Base-by-base conservation (phyloP, 2,329 filamentous ascomycete genomes). In the Arthrocladium fulminans region DNA sequence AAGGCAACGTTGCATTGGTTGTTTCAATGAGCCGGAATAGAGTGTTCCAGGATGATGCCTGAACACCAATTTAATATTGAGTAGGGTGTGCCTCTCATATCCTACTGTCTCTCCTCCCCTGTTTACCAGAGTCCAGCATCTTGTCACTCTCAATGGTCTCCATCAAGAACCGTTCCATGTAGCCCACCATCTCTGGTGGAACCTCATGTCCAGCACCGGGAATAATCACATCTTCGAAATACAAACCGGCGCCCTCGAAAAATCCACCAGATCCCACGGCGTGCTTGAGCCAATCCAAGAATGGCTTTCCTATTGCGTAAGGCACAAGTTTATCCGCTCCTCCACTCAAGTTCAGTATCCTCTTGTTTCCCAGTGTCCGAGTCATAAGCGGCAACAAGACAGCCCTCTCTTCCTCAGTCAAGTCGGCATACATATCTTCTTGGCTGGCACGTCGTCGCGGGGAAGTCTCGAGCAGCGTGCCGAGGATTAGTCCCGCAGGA, bases 401-500 rank as follows among this genome's bases (percentile, higher is more conserved):
- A 34, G 65, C 56, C 54, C 71, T 65, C 54, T 77, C 73, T 3
- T 65, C 56, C 5, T 69, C 66, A 1, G 65, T 65, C 1, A 68
- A 61, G 4, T 67, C 62, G 2, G 50, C 41, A 24, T 61, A 61
- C n/a, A 69, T 50, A 2, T 60, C 57, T 2, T 52, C 60, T 22
- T 61, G 57, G 22, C 62, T 63, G n/a, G 61, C 53, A 12, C 37
- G 30, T 45, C 42, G 61, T 56, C 15, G 55, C 5, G 41, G 41
- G 17, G 13, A n/a, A 53, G 35, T 56, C 48, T 17, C 52, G 13
- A 58, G 54, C 46, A 65, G 53, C 1, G 73, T 70, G 39, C 77
- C 76, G 3, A 94, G 81, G 8, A 95, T 66, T 5, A 92, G 69
- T 1, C 78, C 83, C 17, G 83, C 84, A 0, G 90, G 88, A 59